Conservation (phyloP, 1,284 basidiomycete genomes). For the Agroathelia rolfsii region DNA sequence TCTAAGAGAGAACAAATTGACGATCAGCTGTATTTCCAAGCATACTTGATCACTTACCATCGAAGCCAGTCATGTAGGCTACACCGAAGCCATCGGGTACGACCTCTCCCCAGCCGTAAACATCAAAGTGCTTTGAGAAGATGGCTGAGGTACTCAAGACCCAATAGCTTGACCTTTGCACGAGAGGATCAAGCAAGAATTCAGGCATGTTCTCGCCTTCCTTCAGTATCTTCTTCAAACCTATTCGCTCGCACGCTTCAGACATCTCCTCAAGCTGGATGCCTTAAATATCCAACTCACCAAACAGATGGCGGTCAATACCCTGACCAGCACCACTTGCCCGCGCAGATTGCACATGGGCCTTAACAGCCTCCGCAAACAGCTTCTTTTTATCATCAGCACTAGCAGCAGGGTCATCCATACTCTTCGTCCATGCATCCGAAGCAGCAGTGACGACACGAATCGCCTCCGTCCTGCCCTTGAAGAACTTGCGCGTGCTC, state of each 20-base stretch:
- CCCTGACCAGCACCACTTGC: constrained; percentile 67
- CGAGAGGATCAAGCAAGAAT: constrained; percentile 67
- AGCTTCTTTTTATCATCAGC: constrained; percentile 41
- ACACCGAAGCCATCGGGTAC: constrained; percentile 74
- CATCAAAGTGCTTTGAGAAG: constrained; percentile 70
- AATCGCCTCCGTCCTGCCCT: constrained; percentile 85
- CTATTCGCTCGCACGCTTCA: constrained; percentile 24
- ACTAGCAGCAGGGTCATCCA: constrained; percentile 42
- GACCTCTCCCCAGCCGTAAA: constrained; percentile 86
- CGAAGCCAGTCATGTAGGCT: constrained; percentile 68
- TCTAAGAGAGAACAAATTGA: constrained; percentile 29
- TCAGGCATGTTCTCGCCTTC: constrained; percentile 54
- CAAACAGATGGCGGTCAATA: constrained; percentile 77
- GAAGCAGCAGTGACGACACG: constrained; percentile 67
- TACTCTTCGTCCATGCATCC: constrained; percentile 64
- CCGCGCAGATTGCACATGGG: constrained; percentile 63
- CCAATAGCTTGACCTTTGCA: constrained; percentile 59
- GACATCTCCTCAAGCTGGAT: constrained; percentile 3
- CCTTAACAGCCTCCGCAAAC: constrained; percentile 59
- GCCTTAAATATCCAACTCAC: constrained; percentile 26
- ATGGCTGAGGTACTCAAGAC: constrained; percentile 80
- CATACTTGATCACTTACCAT: constrained; percentile 30
- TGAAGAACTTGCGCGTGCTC: constrained; percentile 73
- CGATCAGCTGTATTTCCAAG: constrained; percentile 4
- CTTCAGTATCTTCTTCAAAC: constrained; percentile 55